Evolutionary conservation across 805 yeast genomes (phyloP), one percentile per base, ranked within the genome.

Genomic region (Ogataea minuta): DNA sequence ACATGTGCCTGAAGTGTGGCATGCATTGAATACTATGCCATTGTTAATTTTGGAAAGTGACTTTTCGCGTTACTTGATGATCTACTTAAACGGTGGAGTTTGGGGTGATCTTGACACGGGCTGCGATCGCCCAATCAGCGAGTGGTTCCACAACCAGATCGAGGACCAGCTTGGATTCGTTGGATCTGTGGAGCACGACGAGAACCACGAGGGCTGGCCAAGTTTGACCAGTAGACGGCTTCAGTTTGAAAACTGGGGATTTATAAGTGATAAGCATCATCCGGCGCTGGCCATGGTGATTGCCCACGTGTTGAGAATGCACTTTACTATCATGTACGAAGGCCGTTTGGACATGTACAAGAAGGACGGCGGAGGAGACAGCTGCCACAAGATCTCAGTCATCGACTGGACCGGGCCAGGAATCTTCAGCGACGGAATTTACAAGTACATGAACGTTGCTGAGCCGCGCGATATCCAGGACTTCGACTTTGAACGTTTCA

Each of bases 351-450:
- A 40, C 29, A 46, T 46, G 50, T 46, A 31, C 12, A n/a, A 31
- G 28, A 31, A 41, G 7, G 29, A 27, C 31, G 50, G 56, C 55
- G 52, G 68, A 34, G 62, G 72, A 0, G 56, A 67, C 23, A 77
- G 81, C 7, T 78, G 79, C 44, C 68, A 72, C 11, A 88, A 87
- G 11, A 75, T 78, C 17, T 84, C 80, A 51, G 77, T 85, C 42
- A 83, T 85, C 85, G 76, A 84, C 54, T 86, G 95, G 95, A 85
- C 96, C 0, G 96, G 96, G 1, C 95, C 96, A 0, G 96, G 93
- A 2, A 74, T 85, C 17, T 90, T 87, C 79, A 87, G 96, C 0
- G 96, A 74, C 42, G 65, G 64, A 4, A 56, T 75, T 8, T 65
- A 74, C 60, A 73, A 72, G 52, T 56, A 75, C 50, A 75, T 75